These are phyloP conservation scores for Escovopsis weberi DNA, from an alignment of 2,329 filamentous ascomycete species.

Conservation along the genomic window DNA sequence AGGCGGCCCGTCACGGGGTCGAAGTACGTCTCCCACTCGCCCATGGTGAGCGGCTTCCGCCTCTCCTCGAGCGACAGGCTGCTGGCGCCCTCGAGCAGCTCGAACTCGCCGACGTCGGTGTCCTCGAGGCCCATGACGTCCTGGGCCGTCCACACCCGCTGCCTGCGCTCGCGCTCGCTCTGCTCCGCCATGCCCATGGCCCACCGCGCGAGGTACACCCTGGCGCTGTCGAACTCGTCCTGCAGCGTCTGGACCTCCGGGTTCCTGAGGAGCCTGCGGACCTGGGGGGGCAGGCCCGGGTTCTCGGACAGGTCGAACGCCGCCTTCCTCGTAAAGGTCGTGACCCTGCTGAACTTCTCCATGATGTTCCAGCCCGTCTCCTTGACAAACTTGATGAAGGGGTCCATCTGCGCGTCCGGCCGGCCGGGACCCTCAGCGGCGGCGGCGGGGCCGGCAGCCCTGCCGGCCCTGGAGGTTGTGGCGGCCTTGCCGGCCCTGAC, in stretches of 20 bases:
- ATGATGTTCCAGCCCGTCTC: slow-evolving; percentile 93
- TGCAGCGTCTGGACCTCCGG: slow-evolving; percentile 91
- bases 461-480: slow-evolving; percentile 8
- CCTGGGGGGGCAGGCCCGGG: slow-evolving; percentile 76
- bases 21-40: slow-evolving; percentile 89
- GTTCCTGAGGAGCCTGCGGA: slow-evolving; percentile 71
- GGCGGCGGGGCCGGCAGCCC: slow-evolving; percentile 23
- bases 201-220: slow-evolving; percentile 89
- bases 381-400: slow-evolving; percentile 83
- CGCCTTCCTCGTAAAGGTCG: slow-evolving; percentile 83
- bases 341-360: slow-evolving; percentile 94
- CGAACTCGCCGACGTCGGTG: slow-evolving; percentile 89
- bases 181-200: slow-evolving; percentile 98
- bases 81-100: slow-evolving; percentile 71
- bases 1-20: slow-evolving; percentile 60
- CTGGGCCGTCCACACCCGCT: slow-evolving; percentile 82
- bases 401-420: slow-evolving; percentile 70
- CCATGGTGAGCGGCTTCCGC: slow-evolving; percentile 60
- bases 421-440: slow-evolving; percentile 23
- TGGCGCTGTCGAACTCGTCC: slow-evolving; percentile 92
- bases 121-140: slow-evolving; percentile 91
- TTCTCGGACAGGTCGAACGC: slow-evolving; percentile 89
- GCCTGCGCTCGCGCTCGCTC: slow-evolving; percentile 72
- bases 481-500: slow-evolving; percentile 23
- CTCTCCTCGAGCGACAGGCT: slow-evolving; percentile 62